phyloP scores from a whole-genome alignment of 2,329 filamentous ascomycete genomes.

The Monilinia polystroma region DNA sequence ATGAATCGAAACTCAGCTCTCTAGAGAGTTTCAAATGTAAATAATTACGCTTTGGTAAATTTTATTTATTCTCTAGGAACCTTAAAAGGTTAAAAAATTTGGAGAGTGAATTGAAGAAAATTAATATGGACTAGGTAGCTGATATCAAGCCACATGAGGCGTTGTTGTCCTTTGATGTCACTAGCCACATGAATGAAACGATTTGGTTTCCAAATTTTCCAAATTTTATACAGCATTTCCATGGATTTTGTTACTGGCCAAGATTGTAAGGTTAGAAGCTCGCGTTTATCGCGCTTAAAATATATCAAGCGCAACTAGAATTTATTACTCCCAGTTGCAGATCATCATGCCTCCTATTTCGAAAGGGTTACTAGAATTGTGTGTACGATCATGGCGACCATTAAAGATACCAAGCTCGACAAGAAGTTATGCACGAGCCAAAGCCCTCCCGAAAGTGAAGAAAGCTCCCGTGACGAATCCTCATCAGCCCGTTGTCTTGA shows the following conservation, averaged over 20 bases:
- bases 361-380: slow-evolving; percentile 28
- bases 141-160: slow-evolving; percentile 7
- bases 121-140: neutral
- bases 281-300: slow-evolving; percentile 18
- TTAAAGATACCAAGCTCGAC: neutral
- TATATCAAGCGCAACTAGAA: neutral
- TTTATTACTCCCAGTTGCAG: neutral
- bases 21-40: neutral
- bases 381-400: slow-evolving; percentile 8
- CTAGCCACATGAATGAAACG: too few relatives aligned
- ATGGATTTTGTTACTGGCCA: neutral
- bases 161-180: neutral
- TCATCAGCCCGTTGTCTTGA: slow-evolving; percentile 55
- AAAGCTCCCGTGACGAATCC: slow-evolving; percentile 12
- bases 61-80: neutral
- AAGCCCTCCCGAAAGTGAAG: slow-evolving; percentile 4
- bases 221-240: too few relatives aligned
- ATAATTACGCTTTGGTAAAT: slow-evolving; percentile 8
- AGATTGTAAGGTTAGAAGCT: neutral
- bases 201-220: too few relatives aligned
- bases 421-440: slow-evolving; percentile 28
- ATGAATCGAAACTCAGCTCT: slow-evolving; percentile 3
- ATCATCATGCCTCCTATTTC: slow-evolving; percentile 38
- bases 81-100: neutral
- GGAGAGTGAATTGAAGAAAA: neutral